These are phyloP conservation scores for Luffa acutangula DNA, from an alignment of 306 rosid genomes.

Conservation along the genomic window DNA sequence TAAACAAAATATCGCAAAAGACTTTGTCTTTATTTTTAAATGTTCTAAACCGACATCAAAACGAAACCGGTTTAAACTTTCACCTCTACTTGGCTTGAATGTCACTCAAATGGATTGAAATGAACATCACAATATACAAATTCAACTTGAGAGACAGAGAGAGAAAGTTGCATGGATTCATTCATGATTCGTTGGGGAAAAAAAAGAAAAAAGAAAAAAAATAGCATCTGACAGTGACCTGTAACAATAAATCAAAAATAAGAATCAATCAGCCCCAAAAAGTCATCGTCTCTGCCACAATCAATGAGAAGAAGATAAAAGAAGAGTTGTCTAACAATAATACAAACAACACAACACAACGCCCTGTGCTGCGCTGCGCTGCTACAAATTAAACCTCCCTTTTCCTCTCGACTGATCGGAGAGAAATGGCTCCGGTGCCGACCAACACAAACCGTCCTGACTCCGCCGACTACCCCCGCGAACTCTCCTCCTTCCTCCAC, in stretches of 20 bases:
- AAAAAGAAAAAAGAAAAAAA: background rate
- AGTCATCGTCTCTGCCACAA: background rate
- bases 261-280: background rate
- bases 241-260: background rate
- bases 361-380: too few relatives aligned
- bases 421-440: background rate
- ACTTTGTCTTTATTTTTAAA: too few relatives aligned
- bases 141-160: background rate
- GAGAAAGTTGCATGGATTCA: background rate
- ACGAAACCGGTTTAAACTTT: background rate
- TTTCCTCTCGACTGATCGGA: background rate
- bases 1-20: too few relatives aligned
- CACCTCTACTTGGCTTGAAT: background rate
- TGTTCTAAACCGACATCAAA: too few relatives aligned
- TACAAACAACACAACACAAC: background rate
- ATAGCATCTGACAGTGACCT: background rate
- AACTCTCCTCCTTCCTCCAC: conserved; percentile 12
- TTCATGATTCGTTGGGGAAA: background rate
- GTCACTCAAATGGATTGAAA: background rate
- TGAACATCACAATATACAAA: background rate
- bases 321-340: background rate
- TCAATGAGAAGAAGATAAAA: background rate
- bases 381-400: background rate
- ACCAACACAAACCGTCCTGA: background rate
- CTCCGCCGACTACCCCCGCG: conserved; percentile 5